Evolutionary conservation across 352 stramenopile species (phyloP), one percentile per base, ranked within the genome.

Genomic region (Globisporangium cystogenes): DNA sequence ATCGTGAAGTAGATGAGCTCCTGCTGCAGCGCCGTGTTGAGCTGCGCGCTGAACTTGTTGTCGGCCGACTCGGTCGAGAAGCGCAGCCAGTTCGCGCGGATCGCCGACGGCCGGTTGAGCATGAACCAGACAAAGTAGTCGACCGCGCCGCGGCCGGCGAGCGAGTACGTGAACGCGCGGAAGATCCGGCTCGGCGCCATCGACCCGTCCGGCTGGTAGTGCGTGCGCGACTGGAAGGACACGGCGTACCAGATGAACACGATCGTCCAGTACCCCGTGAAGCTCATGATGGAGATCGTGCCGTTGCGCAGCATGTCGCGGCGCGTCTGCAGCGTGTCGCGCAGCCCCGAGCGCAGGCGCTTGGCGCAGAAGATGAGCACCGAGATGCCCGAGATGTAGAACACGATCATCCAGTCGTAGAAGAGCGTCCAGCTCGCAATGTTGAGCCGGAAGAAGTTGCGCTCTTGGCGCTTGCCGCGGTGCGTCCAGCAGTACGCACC

Each of bases 1-100:
- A 93, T 93, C n/a, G 87, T 96, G 55, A 92, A 96, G 51, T 91
- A 91, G 44, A 96, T 88, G 24, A 96, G 72, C 48, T 96, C 87
- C 21, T 85, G 76, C 59, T 93, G 82, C 8, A 96, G 65, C 48
- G 86, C 81, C 16, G 74, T 88, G 58, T 96, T 96, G 44, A 96
- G 69, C 57, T 96, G 87, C 4, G 86, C 82, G 26, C 77, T 89
- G 39, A 89, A 87, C 53, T 92, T 84, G 36, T 82, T 88, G 54
- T 93, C 82, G 0, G 75, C 80, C 8, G 78, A 90, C 48, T 90
- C 80, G n/a, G 74, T 65, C 7, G 80, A 76, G 36, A 90, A 92
- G 48, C 74, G 62, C 24, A 94, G 76, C 83, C 83, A 94, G 47
- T 86, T 70, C 11, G 46, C 46, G 0, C 59, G 62, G 35, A 92